phyloP scores from a whole-genome alignment of 441 rosid genomes.

The Cnidoscolus chayamansa region DNA sequence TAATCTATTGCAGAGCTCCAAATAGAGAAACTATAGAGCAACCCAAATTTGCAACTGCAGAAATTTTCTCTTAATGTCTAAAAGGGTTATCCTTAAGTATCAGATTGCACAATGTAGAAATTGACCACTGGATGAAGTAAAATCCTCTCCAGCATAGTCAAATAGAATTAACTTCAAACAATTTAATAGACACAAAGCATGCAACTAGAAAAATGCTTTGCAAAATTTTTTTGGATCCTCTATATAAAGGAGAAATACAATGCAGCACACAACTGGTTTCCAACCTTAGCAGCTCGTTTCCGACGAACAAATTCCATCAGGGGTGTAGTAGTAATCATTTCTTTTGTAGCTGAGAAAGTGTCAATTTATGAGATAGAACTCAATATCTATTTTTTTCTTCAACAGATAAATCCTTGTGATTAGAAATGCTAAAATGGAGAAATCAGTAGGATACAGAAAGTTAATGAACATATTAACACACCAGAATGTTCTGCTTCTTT shows the following conservation, averaged over 20 bases:
- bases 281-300: conserved; percentile 57
- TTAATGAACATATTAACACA: conserved; percentile 24
- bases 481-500: conserved; percentile 67
- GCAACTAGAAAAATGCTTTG: not conserved
- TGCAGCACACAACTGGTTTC: conserved; percentile 46
- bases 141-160: not conserved
- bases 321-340: conserved; percentile 57
- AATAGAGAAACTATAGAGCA: not conserved
- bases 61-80: not conserved
- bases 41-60: not conserved
- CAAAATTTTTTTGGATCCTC: not conserved
- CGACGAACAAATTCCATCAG: conserved; percentile 79
- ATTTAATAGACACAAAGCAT: not conserved
- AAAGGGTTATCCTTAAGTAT: not conserved
- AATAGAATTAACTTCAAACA: not conserved
- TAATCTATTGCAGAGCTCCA: not conserved
- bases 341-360: conserved; percentile 39
- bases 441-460: not conserved
- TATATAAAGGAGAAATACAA: conserved; percentile 9
- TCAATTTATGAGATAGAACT: not conserved
- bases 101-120: not conserved
- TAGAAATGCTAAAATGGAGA: not conserved
- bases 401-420: not conserved
- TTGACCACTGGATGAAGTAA: not conserved
- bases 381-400: not conserved